Evolutionary conservation across 2,329 filamentous ascomycete genomes (phyloP).

Genomic region (Acrocalymma vagum): DNA sequence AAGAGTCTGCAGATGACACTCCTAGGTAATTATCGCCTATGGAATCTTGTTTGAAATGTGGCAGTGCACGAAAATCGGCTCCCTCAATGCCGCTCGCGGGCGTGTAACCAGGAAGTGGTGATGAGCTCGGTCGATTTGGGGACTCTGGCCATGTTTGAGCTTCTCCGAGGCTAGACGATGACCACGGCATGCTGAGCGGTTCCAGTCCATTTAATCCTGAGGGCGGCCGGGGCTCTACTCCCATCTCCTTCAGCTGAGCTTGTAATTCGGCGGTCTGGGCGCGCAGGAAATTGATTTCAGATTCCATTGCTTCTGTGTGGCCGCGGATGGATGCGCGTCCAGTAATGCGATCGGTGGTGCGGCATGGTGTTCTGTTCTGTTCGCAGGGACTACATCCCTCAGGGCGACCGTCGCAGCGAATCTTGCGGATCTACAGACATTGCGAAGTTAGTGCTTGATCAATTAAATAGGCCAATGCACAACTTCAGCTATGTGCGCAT

Average conservation of each 20-base stretch:
- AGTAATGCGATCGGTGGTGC: slow-evolving; percentile 86
- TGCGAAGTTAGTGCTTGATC: too few species aligned
- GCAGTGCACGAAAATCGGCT: slow-evolving; percentile 42
- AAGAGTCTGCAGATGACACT: slow-evolving; percentile 68
- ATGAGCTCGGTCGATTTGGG: slow-evolving; percentile 29
- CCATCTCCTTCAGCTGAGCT: slow-evolving; percentile 67
- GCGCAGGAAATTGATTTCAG: slow-evolving; percentile 73
- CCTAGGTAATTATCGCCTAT: slow-evolving; percentile 72
- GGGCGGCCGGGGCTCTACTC: slow-evolving; percentile 66
- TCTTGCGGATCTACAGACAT: slow-evolving; percentile 78
- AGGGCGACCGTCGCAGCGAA: slow-evolving; percentile 82
- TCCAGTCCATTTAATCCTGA: slow-evolving; percentile 45
- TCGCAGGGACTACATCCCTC: slow-evolving; percentile 85
- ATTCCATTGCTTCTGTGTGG: slow-evolving; percentile 79
- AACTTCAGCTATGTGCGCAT: too few species aligned
- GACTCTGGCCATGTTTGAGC: slow-evolving; percentile 29
- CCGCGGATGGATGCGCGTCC: slow-evolving; percentile 81
- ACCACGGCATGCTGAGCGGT: slow-evolving; percentile 26
- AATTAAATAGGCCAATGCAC: too few species aligned
- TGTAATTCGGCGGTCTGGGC: slow-evolving; percentile 74
- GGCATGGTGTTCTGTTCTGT: slow-evolving; percentile 79
- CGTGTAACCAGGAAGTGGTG: slow-evolving; percentile 35
- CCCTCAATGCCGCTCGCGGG: slow-evolving; percentile 26
- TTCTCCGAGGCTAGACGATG: slow-evolving; percentile 20
- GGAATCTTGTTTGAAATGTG: slow-evolving; percentile 56